phyloP scores from a whole-genome alignment of 495 filamentous ascomycete species.

The Talaromyces stipitatus region DNA sequence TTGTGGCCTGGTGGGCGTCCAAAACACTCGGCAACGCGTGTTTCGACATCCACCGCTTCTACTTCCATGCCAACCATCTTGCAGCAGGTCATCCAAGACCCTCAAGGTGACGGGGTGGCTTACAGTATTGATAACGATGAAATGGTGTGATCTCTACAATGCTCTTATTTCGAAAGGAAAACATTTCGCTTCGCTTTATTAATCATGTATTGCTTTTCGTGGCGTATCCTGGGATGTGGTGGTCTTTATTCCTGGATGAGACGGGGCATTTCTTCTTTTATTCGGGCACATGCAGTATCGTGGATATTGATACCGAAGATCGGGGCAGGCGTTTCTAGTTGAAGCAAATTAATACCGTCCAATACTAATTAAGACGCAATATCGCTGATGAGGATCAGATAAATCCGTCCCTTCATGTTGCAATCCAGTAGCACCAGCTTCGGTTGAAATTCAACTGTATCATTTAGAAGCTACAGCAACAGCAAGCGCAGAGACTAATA shows the following conservation, averaged over 20 bases:
- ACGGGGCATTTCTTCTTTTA: not conserved
- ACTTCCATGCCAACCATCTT: not conserved
- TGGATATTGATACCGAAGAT: not conserved
- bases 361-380: not conserved
- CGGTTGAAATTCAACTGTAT: not conserved
- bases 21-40: not conserved
- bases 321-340: not conserved
- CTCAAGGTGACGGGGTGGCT: not conserved
- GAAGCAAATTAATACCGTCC: not conserved
- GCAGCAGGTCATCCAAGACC: not conserved
- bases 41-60: not conserved
- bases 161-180: not conserved
- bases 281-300: not conserved
- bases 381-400: too few species aligned
- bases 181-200: not conserved
- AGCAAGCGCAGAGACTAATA: not conserved
- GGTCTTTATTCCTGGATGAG: not conserved
- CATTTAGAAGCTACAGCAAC: not conserved
- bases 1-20: not conserved
- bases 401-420: too few species aligned
- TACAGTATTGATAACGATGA: not conserved
- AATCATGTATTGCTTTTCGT: not conserved
- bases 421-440: too few species aligned
- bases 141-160: not conserved
- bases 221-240: not conserved